phyloP scores from a whole-genome alignment of 306 rosid genomes.

The Trichosanthes cucumerina region DNA sequence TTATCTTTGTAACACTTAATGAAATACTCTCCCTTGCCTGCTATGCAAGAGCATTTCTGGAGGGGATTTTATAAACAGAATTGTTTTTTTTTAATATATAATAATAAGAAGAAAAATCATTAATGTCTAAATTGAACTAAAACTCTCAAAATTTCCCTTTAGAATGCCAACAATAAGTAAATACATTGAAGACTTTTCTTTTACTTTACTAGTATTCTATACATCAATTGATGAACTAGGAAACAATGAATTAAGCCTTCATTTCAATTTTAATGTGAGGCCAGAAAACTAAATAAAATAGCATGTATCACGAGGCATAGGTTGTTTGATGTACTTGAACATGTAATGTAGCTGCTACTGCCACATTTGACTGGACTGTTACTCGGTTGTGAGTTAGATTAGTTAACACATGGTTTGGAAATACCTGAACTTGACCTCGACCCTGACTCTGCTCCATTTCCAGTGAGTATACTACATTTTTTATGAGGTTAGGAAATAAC shows the following conservation, averaged over 20 bases:
- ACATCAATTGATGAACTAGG: background rate
- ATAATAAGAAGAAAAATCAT: background rate
- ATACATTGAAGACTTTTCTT: background rate
- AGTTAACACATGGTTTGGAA: constrained; percentile 23
- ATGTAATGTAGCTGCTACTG: constrained; percentile 24
- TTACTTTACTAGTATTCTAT: background rate
- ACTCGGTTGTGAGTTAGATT: constrained; percentile 15
- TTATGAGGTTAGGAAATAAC: constrained; percentile 24
- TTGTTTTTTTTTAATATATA: background rate
- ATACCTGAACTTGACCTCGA: background rate
- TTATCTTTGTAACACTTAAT: background rate
- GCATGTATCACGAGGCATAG: background rate
- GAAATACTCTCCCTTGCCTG: background rate
- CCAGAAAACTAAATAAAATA: background rate
- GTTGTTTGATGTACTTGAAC: constrained; percentile 26
- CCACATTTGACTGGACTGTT: constrained; percentile 15
- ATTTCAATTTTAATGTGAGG: background rate
- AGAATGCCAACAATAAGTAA: background rate
- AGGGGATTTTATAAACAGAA: background rate
- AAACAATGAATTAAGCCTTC: background rate
- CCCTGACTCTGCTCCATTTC: constrained; percentile 12
- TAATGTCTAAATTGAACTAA: background rate
- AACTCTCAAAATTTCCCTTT: background rate
- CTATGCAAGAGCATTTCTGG: background rate
- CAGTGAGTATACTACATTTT: constrained; percentile 25